Conservation (phyloP, 768 basidiomycete species). For the Chalciporus pseudorubinellus region DNA sequence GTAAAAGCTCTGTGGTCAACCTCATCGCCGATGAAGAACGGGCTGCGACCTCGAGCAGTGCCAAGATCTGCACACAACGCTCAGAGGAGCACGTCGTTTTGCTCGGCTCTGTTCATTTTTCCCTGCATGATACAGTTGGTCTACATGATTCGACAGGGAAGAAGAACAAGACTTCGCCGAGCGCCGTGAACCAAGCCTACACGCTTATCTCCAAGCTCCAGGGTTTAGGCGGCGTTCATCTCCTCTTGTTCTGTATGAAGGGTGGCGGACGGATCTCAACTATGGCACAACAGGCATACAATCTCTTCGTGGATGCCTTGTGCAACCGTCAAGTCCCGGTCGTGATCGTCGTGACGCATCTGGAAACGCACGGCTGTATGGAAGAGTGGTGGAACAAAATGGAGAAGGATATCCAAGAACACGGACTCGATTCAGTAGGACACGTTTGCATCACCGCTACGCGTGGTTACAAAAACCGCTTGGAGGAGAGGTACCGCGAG, state of each 20-base stretch:
- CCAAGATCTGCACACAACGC: not conserved
- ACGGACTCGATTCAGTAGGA: conserved; percentile 6
- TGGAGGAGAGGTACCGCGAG: not conserved
- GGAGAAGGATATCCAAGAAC: conserved; percentile 1
- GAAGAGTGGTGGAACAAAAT: conserved; percentile 21
- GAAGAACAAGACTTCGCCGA: not conserved
- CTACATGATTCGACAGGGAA: not conserved
- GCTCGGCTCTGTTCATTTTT: not conserved
- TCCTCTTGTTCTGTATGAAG: conserved; percentile 36
- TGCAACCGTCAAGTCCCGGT: conserved; percentile 32
- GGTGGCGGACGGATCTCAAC: conserved; percentile 27
- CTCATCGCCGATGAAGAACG: not conserved
- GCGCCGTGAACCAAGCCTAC: not conserved
- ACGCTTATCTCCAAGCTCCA: conserved; percentile 27
- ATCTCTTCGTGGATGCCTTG: conserved; percentile 27
- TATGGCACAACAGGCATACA: conserved; percentile 29
- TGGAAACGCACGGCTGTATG: conserved; percentile 26
- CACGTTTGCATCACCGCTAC: conserved; percentile 20
- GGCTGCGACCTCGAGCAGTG: not conserved
- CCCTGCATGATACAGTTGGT: not conserved
- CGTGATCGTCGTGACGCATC: conserved; percentile 32
- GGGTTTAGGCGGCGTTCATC: conserved; percentile 27
- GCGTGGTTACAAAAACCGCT: not conserved
- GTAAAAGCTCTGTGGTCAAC: conserved; percentile 6
- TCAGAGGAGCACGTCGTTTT: not conserved